Evolutionary conservation across 192 early-diverging fungal genomes (phyloP).

Genomic region (Spizellomyces punctatus): DNA sequence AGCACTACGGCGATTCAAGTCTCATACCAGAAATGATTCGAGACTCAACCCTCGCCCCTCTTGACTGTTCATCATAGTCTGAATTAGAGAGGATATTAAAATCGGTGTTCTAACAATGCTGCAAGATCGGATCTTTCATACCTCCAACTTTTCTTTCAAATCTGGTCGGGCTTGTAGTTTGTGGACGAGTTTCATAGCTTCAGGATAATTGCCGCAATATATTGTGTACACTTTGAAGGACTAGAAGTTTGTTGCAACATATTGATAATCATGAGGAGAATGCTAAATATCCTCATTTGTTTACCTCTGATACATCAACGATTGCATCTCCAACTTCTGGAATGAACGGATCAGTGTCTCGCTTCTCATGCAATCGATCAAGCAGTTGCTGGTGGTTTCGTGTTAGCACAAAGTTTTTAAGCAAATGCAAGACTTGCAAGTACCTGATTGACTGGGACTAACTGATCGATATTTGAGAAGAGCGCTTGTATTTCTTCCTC

Average conservation of each 20-base stretch:
- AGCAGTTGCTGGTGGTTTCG: constrained; percentile 35
- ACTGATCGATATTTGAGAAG: constrained; percentile 56
- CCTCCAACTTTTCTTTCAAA: constrained; percentile 40
- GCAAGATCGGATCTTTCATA: constrained; percentile 1
- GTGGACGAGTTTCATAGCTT: constrained; percentile 55
- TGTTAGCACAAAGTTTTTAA: neutral
- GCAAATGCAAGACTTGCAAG: neutral
- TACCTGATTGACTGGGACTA: constrained; percentile 54
- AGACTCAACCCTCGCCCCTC: constrained; percentile 55
- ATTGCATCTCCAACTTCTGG: constrained; percentile 44
- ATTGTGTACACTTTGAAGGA: constrained; percentile 49
- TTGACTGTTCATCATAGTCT: constrained; percentile 47
- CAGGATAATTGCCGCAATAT: constrained; percentile 57
- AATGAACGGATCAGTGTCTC: constrained; percentile 48
- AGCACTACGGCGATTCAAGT: neutral
- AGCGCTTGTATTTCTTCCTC: constrained; percentile 47
- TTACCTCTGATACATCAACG: constrained; percentile 40
- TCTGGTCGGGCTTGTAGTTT: constrained; percentile 35
- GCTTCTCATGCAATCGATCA: constrained; percentile 37
- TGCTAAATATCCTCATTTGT: neutral
- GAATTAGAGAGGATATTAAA: neutral
- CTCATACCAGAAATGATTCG: constrained; percentile 58
- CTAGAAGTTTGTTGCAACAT: constrained; percentile 9
- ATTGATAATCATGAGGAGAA: neutral
- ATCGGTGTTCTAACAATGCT: neutral